These are phyloP conservation scores for Alternaria atra DNA, from an alignment of 2,329 filamentous ascomycete species.

Conservation along the genomic window DNA sequence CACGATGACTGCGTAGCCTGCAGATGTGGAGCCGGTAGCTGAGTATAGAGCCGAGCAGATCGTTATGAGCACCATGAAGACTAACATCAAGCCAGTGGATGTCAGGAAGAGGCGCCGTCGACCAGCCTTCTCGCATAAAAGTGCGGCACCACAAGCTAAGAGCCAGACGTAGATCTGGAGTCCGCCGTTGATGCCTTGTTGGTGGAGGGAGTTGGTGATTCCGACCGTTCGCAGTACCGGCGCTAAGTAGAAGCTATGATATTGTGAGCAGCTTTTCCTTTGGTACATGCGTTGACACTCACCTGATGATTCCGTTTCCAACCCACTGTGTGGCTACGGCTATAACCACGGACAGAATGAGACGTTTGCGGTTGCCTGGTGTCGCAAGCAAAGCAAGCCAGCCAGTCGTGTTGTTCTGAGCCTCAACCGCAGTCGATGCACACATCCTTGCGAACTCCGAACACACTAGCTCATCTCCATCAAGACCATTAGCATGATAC, in stretches of 20 bases:
- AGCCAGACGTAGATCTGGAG: constrained; percentile 55
- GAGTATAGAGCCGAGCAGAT: constrained; percentile 47
- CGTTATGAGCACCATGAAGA: constrained; percentile 55
- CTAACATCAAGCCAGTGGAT: constrained; percentile 56
- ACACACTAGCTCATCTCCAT: constrained; percentile 22
- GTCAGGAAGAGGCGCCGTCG: constrained; percentile 56
- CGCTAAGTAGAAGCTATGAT: constrained; percentile 46
- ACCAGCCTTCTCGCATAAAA: constrained; percentile 54
- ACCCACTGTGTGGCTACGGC: constrained; percentile 52
- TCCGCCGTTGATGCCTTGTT: constrained; percentile 52
- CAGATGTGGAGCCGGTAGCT: background rate
- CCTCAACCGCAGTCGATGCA: constrained; percentile 7
- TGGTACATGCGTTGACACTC: background rate
- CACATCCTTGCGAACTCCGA: constrained; percentile 17
- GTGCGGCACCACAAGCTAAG: constrained; percentile 49
- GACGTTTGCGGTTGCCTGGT: constrained; percentile 49
- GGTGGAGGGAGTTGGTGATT: constrained; percentile 45
- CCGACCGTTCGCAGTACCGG: constrained; percentile 52
- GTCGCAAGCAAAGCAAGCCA: constrained; percentile 33
- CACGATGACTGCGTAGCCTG: constrained; percentile 27
- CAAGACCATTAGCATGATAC: constrained; percentile 60
- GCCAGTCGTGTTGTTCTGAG: background rate
- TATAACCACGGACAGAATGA: constrained; percentile 50
- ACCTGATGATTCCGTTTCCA: constrained; percentile 52
- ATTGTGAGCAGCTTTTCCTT: background rate